Conservation (phyloP, 441 rosid genomes). For the Croton laevigatus region DNA sequence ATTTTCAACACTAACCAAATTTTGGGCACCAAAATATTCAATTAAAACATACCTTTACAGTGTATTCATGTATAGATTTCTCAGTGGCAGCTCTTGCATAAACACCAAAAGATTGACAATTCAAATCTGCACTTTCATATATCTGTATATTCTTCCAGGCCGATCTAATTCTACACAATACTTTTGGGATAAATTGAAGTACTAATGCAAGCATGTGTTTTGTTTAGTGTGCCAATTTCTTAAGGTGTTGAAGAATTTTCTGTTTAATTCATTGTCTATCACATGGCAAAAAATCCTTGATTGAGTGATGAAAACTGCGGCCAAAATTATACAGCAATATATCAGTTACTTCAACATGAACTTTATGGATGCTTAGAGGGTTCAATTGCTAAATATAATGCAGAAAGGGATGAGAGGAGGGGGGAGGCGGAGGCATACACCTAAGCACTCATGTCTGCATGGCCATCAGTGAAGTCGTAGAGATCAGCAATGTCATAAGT, state of each 20-base stretch:
- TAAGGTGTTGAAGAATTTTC: conserved; percentile 67
- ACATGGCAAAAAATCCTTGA: conserved; percentile 70
- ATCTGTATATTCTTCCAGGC: not conserved
- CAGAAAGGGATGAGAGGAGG: conserved; percentile 7
- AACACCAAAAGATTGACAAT: conserved; percentile 39
- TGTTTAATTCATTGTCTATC: conserved; percentile 94
- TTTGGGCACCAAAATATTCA: not conserved
- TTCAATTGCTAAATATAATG: conserved; percentile 8
- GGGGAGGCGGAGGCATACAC: conserved; percentile 59
- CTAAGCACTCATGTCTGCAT: conserved; percentile 88
- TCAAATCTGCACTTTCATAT: conserved; percentile 12
- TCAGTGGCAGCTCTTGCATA: conserved; percentile 75
- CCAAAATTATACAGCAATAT: conserved; percentile 8
- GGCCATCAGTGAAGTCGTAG: conserved; percentile 92
- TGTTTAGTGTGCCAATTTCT: conserved; percentile 57
- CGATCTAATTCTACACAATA: conserved; percentile 7
- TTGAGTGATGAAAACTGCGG: conserved; percentile 67
- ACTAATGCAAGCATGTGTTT: conserved; percentile 12
- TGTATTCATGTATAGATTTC: conserved; percentile 66
- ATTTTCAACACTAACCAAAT: too few relatives aligned
- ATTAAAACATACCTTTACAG: conserved; percentile 60
- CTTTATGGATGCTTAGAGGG: not conserved
- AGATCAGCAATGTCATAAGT: conserved; percentile 87
- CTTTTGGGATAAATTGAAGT: not conserved
- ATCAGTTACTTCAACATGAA: conserved; percentile 4